Conservation (phyloP, 306 rosid species). For the Trifolium repens region DNA sequence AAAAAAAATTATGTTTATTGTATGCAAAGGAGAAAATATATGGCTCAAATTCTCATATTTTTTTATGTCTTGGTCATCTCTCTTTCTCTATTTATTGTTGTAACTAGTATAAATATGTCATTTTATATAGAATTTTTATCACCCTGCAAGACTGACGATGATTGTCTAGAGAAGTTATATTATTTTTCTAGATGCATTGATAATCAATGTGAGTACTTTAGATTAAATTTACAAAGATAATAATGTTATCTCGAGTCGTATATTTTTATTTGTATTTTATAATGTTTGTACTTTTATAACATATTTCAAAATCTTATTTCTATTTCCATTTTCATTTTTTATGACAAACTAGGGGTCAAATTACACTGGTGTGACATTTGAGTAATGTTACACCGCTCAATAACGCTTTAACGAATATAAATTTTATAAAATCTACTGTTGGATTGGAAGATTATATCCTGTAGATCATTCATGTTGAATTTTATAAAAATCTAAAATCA, state of each 20-base stretch:
- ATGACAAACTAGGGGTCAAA: too few species aligned
- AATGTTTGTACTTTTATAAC: background rate
- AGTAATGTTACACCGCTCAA: too few species aligned
- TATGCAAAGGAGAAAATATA: too few species aligned
- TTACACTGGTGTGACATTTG: too few species aligned
- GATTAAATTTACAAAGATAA: background rate
- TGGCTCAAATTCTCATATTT: background rate
- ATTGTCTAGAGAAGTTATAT: background rate
- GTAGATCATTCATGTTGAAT: too few species aligned
- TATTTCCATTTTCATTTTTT: background rate
- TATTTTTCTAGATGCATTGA: background rate
- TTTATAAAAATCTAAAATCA: too few species aligned
- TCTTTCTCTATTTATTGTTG: background rate
- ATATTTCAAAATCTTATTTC: background rate
- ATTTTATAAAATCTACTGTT: too few species aligned
- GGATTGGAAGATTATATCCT: too few species aligned
- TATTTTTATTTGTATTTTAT: background rate
- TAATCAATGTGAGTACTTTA: background rate
- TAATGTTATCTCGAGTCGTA: background rate
- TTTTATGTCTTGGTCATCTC: background rate
- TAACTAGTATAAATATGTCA: background rate
- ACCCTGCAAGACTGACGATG: too few species aligned
- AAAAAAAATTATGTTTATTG: background rate
- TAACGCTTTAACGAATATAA: too few species aligned
- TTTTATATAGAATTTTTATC: too few species aligned